These are phyloP conservation scores for Candida hungchunana DNA, from an alignment of 805 yeast species.

Conservation along the genomic window DNA sequence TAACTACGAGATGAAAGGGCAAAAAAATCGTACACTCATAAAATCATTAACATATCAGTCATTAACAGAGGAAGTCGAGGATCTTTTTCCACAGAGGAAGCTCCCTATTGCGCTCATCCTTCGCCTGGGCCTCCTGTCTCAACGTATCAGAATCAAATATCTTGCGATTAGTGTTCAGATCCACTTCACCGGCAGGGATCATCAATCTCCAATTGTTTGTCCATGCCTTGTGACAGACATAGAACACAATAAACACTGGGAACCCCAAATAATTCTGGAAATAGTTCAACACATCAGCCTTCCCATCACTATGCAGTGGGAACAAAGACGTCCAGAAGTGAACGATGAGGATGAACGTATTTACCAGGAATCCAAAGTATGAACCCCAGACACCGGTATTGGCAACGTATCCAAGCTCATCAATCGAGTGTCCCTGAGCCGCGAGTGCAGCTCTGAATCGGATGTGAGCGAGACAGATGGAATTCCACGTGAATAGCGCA, in stretches of 20 bases:
- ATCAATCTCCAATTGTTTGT: slow-evolving; percentile 29
- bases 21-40: too few relatives aligned
- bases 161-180: slow-evolving; percentile 50
- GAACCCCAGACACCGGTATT: slow-evolving; percentile 51
- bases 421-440: slow-evolving; percentile 43
- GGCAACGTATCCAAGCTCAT: slow-evolving; percentile 50
- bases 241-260: slow-evolving; percentile 41
- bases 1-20: background rate
- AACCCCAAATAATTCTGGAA: slow-evolving; percentile 50
- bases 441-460: slow-evolving; percentile 55
- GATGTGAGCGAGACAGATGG: slow-evolving; percentile 50
- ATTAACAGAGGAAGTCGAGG: too few relatives aligned
- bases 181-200: slow-evolving; percentile 44
- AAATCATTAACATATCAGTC: too few relatives aligned
- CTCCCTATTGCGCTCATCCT: too few relatives aligned
- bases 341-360: slow-evolving; percentile 45
- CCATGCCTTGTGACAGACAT: slow-evolving; percentile 42
- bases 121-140: slow-evolving; percentile 37
- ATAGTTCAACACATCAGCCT: slow-evolving; percentile 36
- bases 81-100: too few relatives aligned
- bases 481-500: slow-evolving; percentile 58
- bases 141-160: too few relatives aligned
- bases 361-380: slow-evolving; percentile 42
- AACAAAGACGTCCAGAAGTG: slow-evolving; percentile 64
- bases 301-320: slow-evolving; percentile 42